A percentile compares a stretch with the other conserved stretches of the same genome.
phyloP scores from a whole-genome alignment of 306 rosid species.

The Phaseolus lunatus region DNA sequence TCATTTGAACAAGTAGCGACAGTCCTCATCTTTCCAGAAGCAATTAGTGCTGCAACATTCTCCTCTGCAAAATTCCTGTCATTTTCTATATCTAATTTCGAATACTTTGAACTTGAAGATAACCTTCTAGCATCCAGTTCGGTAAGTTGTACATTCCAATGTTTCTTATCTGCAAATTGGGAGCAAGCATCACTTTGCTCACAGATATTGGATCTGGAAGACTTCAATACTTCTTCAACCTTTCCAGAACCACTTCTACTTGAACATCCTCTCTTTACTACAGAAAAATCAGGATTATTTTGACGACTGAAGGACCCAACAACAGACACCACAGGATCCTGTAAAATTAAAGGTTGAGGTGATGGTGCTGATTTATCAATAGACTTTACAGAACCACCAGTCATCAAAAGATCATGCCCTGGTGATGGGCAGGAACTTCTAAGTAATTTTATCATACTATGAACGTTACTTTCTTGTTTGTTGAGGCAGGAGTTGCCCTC shows the following conservation, averaged over 20 bases:
- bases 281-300: conserved; percentile 47
- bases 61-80: conserved; percentile 46
- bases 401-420: conserved; percentile 40
- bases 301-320: conserved; percentile 46
- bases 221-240: conserved; percentile 39
- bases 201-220: conserved; percentile 28
- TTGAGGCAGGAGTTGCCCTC: conserved; percentile 38
- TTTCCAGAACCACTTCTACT: conserved; percentile 41
- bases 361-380: conserved; percentile 37
- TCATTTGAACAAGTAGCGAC: conserved; percentile 44
- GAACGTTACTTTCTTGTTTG: conserved; percentile 33
- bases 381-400: conserved; percentile 37
- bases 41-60: conserved; percentile 40
- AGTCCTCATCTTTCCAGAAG: conserved; percentile 49
- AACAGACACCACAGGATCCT: conserved; percentile 35
- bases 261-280: conserved; percentile 30
- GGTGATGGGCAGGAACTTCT: conserved; percentile 48
- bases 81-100: conserved; percentile 41
- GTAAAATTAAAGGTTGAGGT: conserved; percentile 46
- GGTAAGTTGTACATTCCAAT: conserved; percentile 39
- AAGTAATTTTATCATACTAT: conserved; percentile 39
- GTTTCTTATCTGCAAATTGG: conserved; percentile 35
- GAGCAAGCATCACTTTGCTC: conserved; percentile 33
- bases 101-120: conserved; percentile 43
- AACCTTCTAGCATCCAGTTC: conserved; percentile 46